A percentile compares a stretch with the other conserved stretches of the same genome.
Evolutionary conservation across 768 basidiomycete genomes (phyloP).

Genomic region (Amanita molliuscula): DNA sequence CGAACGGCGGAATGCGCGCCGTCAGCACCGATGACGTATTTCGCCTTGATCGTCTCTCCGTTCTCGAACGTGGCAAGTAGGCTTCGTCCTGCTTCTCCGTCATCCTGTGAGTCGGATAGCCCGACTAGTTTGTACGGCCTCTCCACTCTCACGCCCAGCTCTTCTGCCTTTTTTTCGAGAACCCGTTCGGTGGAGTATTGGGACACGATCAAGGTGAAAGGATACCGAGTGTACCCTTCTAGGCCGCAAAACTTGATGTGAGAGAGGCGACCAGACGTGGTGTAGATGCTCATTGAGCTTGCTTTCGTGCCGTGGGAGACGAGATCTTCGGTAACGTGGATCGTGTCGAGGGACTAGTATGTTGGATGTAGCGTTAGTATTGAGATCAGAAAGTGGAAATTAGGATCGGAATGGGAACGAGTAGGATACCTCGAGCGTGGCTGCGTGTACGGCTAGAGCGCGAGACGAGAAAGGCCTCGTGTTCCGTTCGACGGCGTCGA

Average conservation of each 20-base stretch:
- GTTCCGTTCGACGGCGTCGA: slow-evolving; percentile 26
- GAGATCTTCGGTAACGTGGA: slow-evolving; percentile 30
- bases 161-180: slow-evolving; percentile 22
- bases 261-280: slow-evolving; percentile 19
- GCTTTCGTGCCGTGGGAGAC: slow-evolving; percentile 25
- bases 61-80: slow-evolving; percentile 36
- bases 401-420: neutral
- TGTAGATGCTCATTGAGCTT: slow-evolving; percentile 15
- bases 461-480: slow-evolving; percentile 22
- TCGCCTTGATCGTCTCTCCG: slow-evolving; percentile 30
- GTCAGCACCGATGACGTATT: slow-evolving; percentile 43
- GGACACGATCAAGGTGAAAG: slow-evolving; percentile 30
- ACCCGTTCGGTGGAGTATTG: slow-evolving; percentile 34
- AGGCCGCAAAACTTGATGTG: slow-evolving; percentile 23
- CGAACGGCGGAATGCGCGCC: slow-evolving; percentile 39
- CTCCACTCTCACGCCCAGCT: slow-evolving; percentile 20
- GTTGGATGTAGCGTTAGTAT: too few species aligned
- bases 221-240: slow-evolving; percentile 29
- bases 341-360: slow-evolving; percentile 27
- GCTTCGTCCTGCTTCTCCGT: slow-evolving; percentile 11
- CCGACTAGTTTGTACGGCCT: slow-evolving; percentile 29
- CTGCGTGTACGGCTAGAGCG: slow-evolving; percentile 37
- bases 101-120: slow-evolving; percentile 19
- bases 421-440: slow-evolving; percentile 36
- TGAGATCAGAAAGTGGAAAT: neutral